Conservation (phyloP, 179 eudicot genomes). For the Heliamphora pulchella region DNA sequence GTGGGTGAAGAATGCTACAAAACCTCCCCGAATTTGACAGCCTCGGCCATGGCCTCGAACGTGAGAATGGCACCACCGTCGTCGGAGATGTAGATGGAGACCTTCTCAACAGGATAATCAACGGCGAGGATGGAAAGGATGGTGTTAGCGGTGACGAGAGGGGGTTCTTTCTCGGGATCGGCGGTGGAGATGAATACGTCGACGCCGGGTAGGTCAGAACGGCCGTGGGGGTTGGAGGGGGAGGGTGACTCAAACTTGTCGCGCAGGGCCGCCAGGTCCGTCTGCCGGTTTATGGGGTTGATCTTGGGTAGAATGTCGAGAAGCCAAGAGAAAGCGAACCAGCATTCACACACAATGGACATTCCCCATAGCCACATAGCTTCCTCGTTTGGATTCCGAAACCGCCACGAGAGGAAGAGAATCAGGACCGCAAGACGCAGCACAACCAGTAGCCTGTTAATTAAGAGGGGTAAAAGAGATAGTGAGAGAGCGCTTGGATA, state of each 20-base stretch:
- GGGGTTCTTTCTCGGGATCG: conserved; percentile 79
- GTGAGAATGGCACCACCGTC: conserved; percentile 71
- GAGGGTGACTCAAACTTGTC: conserved; percentile 64
- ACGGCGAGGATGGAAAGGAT: conserved; percentile 62
- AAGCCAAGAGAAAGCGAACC: conserved; percentile 84
- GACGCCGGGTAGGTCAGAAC: conserved; percentile 74
- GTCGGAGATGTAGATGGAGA: conserved; percentile 61
- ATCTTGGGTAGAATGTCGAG: conserved; percentile 68
- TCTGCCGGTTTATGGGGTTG: conserved; percentile 65
- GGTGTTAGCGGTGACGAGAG: no score
- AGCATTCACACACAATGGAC: conserved; percentile 57
- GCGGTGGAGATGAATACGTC: conserved; percentile 76
- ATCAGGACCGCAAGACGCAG: conserved; percentile 42
- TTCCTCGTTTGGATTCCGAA: conserved; percentile 52
- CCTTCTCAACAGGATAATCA: conserved; percentile 72
- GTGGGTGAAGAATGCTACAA: background rate
- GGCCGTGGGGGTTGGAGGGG: conserved; percentile 50
- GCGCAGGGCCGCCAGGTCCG: conserved; percentile 48
- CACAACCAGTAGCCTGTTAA: conserved; percentile 47
- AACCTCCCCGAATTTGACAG: conserved; percentile 55
- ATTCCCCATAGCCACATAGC: conserved; percentile 75
- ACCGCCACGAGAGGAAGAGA: conserved; percentile 51
- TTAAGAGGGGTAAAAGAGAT: background rate
- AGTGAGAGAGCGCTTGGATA: no score
- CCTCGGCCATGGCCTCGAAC: conserved; percentile 87